Conservation (phyloP, 768 basidiomycete genomes). For the Phallus indusiatus region DNA sequence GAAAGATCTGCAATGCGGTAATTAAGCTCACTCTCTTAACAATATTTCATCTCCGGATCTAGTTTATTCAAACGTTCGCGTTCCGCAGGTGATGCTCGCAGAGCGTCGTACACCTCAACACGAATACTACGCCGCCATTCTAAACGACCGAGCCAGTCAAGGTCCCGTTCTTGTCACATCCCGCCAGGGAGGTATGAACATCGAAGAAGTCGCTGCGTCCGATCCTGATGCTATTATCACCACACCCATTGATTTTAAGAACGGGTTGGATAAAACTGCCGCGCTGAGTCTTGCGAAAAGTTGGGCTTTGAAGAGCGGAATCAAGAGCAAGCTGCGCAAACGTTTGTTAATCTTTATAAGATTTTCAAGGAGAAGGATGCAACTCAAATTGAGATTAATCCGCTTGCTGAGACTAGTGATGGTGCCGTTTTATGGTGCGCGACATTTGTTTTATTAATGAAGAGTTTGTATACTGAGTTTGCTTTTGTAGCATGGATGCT, state of each 20-base stretch:
- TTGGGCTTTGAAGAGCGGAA: conserved; percentile 74
- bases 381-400: conserved; percentile 99
- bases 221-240: conserved; percentile 94
- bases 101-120: conserved; percentile 89
- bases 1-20: conserved; percentile 92
- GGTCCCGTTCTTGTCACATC: conserved; percentile 92
- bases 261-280: conserved; percentile 62
- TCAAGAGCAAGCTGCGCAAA: conserved; percentile 80
- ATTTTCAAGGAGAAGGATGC: conserved; percentile 99
- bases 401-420: conserved; percentile 85
- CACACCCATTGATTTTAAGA: conserved; percentile 78
- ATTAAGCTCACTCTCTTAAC: conserved; percentile 19
- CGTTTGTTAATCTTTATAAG: conserved; percentile 88
- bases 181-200: conserved; percentile 97
- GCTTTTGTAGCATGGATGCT: conserved; percentile 82
- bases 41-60: conserved; percentile 1
- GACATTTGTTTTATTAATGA: not conserved
- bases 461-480: not conserved
- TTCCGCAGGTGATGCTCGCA: conserved; percentile 85
- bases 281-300: conserved; percentile 78
- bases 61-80: conserved; percentile 12
- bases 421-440: conserved; percentile 87
- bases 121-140: conserved; percentile 95
- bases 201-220: conserved; percentile 96
- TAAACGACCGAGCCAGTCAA: conserved; percentile 86